Conservation (phyloP, 208 protist species). For the Polymyxa betae region DNA sequence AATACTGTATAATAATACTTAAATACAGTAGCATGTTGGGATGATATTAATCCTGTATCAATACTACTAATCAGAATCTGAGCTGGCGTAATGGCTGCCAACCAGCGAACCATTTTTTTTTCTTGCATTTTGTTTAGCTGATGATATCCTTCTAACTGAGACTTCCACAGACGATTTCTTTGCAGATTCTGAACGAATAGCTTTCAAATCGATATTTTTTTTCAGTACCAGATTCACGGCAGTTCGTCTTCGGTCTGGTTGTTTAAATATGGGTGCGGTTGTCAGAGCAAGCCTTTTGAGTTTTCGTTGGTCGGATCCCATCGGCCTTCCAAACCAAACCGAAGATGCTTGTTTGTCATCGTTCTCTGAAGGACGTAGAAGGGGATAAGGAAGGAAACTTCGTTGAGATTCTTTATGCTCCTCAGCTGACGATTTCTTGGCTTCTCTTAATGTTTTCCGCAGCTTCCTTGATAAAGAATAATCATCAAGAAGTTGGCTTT, state of each 20-base stretch:
- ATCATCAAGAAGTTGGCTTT: constrained; percentile 42
- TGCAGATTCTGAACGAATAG: background rate
- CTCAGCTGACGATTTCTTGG: background rate
- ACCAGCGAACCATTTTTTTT: background rate
- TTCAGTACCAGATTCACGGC: background rate
- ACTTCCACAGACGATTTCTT: background rate
- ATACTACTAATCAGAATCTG: background rate
- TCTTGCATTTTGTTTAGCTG: background rate
- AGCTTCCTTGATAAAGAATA: constrained; percentile 36
- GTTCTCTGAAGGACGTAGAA: background rate
- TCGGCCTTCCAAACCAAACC: constrained; percentile 11
- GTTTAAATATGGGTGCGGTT: background rate
- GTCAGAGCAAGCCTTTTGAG: background rate
- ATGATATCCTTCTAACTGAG: background rate
- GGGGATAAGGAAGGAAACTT: background rate
- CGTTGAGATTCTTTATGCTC: constrained; percentile 36
- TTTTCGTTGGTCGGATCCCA: background rate
- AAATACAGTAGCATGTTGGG: too few species aligned
- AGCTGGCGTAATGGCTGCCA: background rate
- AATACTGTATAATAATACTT: too few species aligned
- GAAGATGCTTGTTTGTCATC: background rate
- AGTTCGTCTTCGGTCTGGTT: background rate
- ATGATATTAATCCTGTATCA: too few species aligned
- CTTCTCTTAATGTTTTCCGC: constrained; percentile 21
- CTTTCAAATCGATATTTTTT: background rate